Conservation (phyloP, 495 filamentous ascomycete species). For the Aspergillus avenaceus region DNA sequence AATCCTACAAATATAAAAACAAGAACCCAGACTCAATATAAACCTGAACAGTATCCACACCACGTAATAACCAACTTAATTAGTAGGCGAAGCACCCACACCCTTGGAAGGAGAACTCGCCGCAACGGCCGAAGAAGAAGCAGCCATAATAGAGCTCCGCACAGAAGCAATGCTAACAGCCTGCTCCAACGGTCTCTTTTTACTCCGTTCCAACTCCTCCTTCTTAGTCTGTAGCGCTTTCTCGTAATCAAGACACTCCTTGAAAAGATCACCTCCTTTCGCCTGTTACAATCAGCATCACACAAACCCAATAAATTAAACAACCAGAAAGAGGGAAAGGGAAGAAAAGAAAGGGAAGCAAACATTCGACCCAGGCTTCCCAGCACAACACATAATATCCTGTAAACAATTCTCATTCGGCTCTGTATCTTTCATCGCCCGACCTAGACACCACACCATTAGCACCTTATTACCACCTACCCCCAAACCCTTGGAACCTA, state of each 20-base stretch:
- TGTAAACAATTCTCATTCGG: constrained; percentile 17
- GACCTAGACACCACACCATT: constrained; percentile 11
- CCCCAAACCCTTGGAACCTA: too few species aligned
- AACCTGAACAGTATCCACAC: too few species aligned
- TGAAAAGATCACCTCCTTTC: neutral
- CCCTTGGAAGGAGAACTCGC: too few species aligned
- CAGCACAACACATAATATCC: constrained; percentile 32
- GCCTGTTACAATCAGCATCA: neutral
- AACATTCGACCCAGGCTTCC: constrained; percentile 6
- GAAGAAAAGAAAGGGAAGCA: constrained; percentile 2
- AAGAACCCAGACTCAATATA: too few species aligned
- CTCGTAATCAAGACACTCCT: neutral
- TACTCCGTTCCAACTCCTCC: too few species aligned
- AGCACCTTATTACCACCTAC: too few species aligned
- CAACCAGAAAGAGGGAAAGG: neutral
- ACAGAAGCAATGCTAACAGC: too few species aligned
- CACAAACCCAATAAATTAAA: neutral
- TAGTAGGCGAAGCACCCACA: too few species aligned
- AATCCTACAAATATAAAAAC: neutral
- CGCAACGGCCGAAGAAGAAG: too few species aligned
- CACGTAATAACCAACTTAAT: neutral
- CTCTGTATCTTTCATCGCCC: constrained; percentile 14
- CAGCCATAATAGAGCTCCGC: too few species aligned
- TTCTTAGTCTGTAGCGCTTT: too few species aligned
- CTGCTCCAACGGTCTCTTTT: too few species aligned